phyloP scores from a whole-genome alignment of 306 rosid species.

The Quercus glauca region DNA sequence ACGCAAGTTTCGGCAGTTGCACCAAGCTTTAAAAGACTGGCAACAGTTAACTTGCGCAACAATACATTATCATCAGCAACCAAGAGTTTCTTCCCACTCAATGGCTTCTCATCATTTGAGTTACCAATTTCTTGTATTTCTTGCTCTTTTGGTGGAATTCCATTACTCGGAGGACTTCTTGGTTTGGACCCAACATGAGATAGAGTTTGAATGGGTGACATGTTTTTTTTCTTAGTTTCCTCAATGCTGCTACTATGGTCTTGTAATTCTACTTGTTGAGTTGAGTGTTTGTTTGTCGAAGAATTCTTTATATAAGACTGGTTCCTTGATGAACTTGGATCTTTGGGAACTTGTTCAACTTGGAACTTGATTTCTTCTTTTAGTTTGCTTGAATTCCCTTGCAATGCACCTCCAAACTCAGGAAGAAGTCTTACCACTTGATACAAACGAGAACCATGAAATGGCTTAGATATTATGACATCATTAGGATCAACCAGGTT shows the following conservation, averaged over 20 bases:
- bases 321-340: conserved; percentile 7
- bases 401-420: conserved; percentile 51
- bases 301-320: neutral
- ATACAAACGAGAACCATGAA: conserved; percentile 63
- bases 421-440: conserved; percentile 63
- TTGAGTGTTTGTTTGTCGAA: neutral
- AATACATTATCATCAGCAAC: conserved; percentile 50
- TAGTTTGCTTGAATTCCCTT: neutral
- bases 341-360: neutral
- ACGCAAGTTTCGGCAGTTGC: conserved; percentile 45
- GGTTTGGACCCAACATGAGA: conserved; percentile 4
- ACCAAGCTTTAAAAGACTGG: conserved; percentile 40
- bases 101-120: conserved; percentile 18
- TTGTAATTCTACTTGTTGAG: conserved; percentile 5
- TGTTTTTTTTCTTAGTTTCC: conserved; percentile 1
- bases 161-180: neutral
- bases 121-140: conserved; percentile 31
- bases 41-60: conserved; percentile 29
- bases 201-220: neutral
- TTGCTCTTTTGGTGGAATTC: neutral
- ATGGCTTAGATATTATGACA: conserved; percentile 43
- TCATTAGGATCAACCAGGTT: conserved; percentile 39
- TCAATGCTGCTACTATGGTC: neutral
- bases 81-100: conserved; percentile 60
- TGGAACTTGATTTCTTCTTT: neutral